Conservation (phyloP, 2,329 filamentous ascomycete genomes). For the Aureobasidium sp. region DNA sequence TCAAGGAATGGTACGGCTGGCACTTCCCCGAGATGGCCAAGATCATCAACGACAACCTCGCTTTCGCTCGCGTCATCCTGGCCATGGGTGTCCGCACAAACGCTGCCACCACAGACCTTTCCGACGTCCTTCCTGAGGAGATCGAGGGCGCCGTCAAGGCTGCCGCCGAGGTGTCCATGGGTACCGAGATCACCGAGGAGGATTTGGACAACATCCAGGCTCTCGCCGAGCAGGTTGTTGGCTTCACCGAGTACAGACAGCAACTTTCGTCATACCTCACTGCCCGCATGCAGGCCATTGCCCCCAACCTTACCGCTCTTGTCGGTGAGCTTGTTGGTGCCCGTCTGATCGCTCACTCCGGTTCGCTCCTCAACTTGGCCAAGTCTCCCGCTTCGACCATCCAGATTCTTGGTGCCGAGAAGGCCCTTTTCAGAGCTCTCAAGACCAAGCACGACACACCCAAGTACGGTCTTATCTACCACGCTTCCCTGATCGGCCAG, state of each 20-base stretch:
- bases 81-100: slow-evolving; percentile 83
- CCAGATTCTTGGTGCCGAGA: slow-evolving; percentile 96
- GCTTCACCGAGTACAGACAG: slow-evolving; percentile 80
- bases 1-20: slow-evolving; percentile 99
- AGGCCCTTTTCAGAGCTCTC: slow-evolving; percentile 93
- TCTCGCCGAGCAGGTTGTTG: slow-evolving; percentile 86
- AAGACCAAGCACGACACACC: slow-evolving; percentile 99
- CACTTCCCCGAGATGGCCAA: slow-evolving; percentile 98
- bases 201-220: slow-evolving; percentile 89
- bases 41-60: slow-evolving; percentile 94
- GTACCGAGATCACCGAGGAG: slow-evolving; percentile 87
- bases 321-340: slow-evolving; percentile 92
- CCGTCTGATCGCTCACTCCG: slow-evolving; percentile 86
- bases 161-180: slow-evolving; percentile 95
- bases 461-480: slow-evolving; percentile 94
- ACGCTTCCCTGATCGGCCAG: slow-evolving; percentile 89
- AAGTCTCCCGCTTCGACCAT: slow-evolving; percentile 94
- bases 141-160: slow-evolving; percentile 87
- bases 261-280: slow-evolving; percentile 84
- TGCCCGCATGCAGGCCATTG: slow-evolving; percentile 91
- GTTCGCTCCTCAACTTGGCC: slow-evolving; percentile 87
- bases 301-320: slow-evolving; percentile 87
- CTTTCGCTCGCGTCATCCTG: slow-evolving; percentile 81
- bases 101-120: slow-evolving; percentile 64
- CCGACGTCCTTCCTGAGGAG: slow-evolving; percentile 89